Evolutionary conservation across 1,139 yeast species (phyloP).

Genomic region (Hemisphaericaspora subhashii): DNA sequence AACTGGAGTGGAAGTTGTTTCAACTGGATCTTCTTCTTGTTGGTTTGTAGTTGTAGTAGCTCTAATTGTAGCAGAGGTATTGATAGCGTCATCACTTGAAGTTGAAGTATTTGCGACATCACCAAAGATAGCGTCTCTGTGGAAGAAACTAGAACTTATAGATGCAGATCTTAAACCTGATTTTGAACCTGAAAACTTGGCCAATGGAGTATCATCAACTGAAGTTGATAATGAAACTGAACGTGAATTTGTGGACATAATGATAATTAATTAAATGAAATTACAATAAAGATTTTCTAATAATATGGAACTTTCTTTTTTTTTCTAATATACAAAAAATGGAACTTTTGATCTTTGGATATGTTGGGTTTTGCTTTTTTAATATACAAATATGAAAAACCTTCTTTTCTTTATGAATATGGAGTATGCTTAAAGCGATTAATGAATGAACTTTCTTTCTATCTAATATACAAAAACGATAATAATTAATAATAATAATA

Average conservation of each 20-base stretch:
- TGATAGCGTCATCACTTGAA: slow-evolving; percentile 2
- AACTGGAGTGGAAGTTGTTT: slow-evolving; percentile 1
- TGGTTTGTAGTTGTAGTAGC: background rate
- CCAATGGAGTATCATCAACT: slow-evolving; percentile 14
- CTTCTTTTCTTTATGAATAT: too few species aligned
- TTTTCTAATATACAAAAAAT: slow-evolving; percentile 4
- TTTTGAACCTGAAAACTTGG: slow-evolving; percentile 14
- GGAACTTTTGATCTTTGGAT: too few species aligned
- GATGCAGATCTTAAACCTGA: slow-evolving; percentile 23
- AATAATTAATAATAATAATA: background rate
- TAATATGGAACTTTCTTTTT: background rate
- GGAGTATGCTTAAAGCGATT: too few species aligned
- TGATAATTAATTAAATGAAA: background rate
- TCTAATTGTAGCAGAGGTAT: background rate
- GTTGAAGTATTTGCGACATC: slow-evolving; percentile 5
- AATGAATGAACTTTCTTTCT: too few species aligned
- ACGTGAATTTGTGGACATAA: slow-evolving; percentile 9
- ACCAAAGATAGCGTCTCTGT: slow-evolving; percentile 3
- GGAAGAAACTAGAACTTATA: slow-evolving; percentile 26
- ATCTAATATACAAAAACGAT: background rate
- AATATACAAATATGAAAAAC: too few species aligned
- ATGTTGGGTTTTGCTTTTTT: too few species aligned
- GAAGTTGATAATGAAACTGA: slow-evolving; percentile 22
- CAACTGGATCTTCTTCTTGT: background rate
- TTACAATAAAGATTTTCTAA: background rate